Conservation (phyloP, 2,329 filamentous ascomycete species). For the Cytospora piceicola region DNA sequence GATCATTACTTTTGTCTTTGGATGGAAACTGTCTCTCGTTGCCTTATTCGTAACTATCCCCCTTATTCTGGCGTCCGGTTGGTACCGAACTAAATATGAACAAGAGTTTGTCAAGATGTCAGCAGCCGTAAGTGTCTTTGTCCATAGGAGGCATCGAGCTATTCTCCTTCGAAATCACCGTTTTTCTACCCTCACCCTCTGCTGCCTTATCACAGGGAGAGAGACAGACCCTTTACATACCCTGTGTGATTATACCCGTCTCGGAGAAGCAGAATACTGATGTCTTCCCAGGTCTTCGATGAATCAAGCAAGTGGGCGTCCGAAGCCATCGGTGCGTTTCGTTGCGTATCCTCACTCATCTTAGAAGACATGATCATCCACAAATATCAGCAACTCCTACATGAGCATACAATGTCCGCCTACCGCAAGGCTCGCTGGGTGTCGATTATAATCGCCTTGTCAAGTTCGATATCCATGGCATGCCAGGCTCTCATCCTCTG, state of each 20-base stretch:
- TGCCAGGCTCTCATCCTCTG: slow-evolving; percentile 68
- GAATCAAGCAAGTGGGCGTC: slow-evolving; percentile 76
- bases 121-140: slow-evolving; percentile 45
- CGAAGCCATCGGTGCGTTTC: slow-evolving; percentile 73
- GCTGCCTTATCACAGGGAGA: not conserved
- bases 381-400: slow-evolving; percentile 64
- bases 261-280: not conserved
- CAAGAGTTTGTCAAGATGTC: slow-evolving; percentile 72
- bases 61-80: slow-evolving; percentile 51
- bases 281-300: slow-evolving; percentile 53
- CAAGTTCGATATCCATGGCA: slow-evolving; percentile 67
- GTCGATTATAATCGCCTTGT: slow-evolving; percentile 69
- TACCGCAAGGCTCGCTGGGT: slow-evolving; percentile 64
- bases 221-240: not conserved
- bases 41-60: slow-evolving; percentile 64
- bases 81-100: slow-evolving; percentile 60
- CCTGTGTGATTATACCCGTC: not conserved
- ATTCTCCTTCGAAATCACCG: not conserved
- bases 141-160: not conserved
- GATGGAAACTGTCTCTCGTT: slow-evolving; percentile 77
- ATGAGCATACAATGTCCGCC: slow-evolving; percentile 61
- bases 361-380: slow-evolving; percentile 68
- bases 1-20: slow-evolving; percentile 70
- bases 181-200: not conserved
- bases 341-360: slow-evolving; percentile 71